Percentiles rank a stretch among this genome's conserved stretches.
Conservation (phyloP, 2,329 filamentous ascomycete species). For the Neoascochyta sp. region DNA sequence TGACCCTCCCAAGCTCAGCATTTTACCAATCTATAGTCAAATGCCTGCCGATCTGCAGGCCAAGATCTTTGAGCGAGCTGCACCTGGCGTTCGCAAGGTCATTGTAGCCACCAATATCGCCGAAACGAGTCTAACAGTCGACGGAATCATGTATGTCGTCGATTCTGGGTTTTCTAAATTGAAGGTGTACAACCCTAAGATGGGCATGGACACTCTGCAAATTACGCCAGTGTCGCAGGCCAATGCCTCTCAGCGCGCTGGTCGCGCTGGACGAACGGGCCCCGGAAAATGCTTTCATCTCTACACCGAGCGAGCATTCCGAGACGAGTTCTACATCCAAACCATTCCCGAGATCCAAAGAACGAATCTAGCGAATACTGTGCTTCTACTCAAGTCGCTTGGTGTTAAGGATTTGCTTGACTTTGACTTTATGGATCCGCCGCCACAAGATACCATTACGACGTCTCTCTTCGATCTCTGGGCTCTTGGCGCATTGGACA, state of each 20-base stretch:
- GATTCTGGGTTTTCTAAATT: slow-evolving; percentile 95
- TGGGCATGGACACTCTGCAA: slow-evolving; percentile 98
- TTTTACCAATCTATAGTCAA: slow-evolving; percentile 97
- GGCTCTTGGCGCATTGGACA: slow-evolving; percentile 90
- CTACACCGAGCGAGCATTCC: slow-evolving; percentile 90
- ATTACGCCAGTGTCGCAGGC: slow-evolving; percentile 97
- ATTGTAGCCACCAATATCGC: slow-evolving; percentile 99
- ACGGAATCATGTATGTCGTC: slow-evolving; percentile 99
- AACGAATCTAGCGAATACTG: slow-evolving; percentile 92
- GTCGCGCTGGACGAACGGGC: slow-evolving; percentile 88
- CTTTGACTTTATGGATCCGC: slow-evolving; percentile 99
- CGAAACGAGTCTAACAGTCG: slow-evolving; percentile 94
- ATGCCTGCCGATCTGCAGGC: slow-evolving; percentile 98
- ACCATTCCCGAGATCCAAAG: slow-evolving; percentile 97
- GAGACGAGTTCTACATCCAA: slow-evolving; percentile 93
- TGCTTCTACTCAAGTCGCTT: slow-evolving; percentile 87
- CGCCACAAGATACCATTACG: slow-evolving; percentile 94
- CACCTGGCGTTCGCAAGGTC: slow-evolving; percentile 89
- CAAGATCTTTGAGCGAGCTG: slow-evolving; percentile 92
- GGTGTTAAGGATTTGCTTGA: slow-evolving; percentile 92
- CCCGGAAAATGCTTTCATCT: slow-evolving; percentile 93
- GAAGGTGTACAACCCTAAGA: slow-evolving; percentile 97
- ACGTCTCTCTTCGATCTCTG: slow-evolving; percentile 97
- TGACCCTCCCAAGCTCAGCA: slow-evolving; percentile 89
- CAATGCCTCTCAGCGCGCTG: slow-evolving; percentile 89